phyloP scores from a whole-genome alignment of 2,329 filamentous ascomycete species.

The Penicillium sp. region DNA sequence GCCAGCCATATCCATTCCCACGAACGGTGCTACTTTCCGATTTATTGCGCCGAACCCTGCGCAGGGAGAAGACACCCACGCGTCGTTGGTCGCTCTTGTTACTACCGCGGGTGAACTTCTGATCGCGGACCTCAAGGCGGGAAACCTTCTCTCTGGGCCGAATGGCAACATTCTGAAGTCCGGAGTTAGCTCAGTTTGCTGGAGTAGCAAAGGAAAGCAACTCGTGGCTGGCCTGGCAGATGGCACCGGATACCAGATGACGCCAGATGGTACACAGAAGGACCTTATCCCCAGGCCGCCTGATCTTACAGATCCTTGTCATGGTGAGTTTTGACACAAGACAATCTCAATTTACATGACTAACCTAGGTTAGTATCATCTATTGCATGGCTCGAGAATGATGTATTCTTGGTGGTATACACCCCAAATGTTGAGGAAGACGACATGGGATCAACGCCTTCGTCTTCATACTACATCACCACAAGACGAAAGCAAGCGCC shows the following conservation, averaged over 20 bases:
- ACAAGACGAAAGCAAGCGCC: constrained; percentile 65
- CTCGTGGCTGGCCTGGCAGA: constrained; percentile 83
- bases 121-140: constrained; percentile 78
- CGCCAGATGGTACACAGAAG: constrained; percentile 76
- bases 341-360: neutral
- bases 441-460: constrained; percentile 57
- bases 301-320: constrained; percentile 64
- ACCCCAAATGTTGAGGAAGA: constrained; percentile 64
- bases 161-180: constrained; percentile 71
- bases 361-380: constrained; percentile 65
- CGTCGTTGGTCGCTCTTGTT: constrained; percentile 77
- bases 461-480: constrained; percentile 79
- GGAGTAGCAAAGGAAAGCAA: constrained; percentile 94
- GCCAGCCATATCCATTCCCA: constrained; percentile 75
- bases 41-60: constrained; percentile 81
- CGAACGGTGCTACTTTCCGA: constrained; percentile 74
- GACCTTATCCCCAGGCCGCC: constrained; percentile 80
- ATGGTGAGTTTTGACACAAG: constrained; percentile 60
- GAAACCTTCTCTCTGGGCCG: constrained; percentile 60
- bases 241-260: constrained; percentile 82
- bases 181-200: constrained; percentile 81
- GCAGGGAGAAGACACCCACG: constrained; percentile 54
- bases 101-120: constrained; percentile 80
- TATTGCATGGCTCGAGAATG: constrained; percentile 85
- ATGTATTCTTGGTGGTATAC: constrained; percentile 81